phyloP scores from a whole-genome alignment of 306 rosid species.

The Cicer cuneatum region DNA sequence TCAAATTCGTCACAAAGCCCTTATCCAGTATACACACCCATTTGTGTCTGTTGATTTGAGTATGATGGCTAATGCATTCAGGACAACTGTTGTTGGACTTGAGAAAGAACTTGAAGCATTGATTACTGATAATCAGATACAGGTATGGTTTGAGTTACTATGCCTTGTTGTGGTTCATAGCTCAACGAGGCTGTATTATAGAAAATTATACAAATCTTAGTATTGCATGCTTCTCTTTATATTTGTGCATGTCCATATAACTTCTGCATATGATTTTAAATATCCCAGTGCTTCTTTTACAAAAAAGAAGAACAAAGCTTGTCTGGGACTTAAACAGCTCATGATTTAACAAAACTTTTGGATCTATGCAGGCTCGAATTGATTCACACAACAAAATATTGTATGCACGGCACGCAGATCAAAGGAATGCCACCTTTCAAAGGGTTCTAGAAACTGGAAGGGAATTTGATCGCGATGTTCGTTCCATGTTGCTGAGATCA shows the following conservation, averaged over 20 bases:
- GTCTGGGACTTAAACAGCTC: neutral
- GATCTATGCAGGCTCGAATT: slow-evolving; percentile 83
- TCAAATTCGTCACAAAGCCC: slow-evolving; percentile 95
- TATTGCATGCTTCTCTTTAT: neutral
- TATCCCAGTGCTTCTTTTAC: neutral
- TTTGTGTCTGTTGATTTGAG: slow-evolving; percentile 88
- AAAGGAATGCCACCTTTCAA: slow-evolving; percentile 94
- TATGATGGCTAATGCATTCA: slow-evolving; percentile 98
- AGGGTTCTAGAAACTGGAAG: slow-evolving; percentile 85
- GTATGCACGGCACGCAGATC: slow-evolving; percentile 97
- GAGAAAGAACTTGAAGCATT: slow-evolving; percentile 98
- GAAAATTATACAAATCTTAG: slow-evolving; percentile 23
- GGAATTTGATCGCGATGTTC: slow-evolving; percentile 84
- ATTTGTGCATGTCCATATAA: slow-evolving; percentile 22
- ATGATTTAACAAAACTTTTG: slow-evolving; percentile 31
- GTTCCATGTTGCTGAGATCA: slow-evolving; percentile 87
- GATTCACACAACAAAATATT: slow-evolving; percentile 97
- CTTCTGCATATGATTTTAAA: slow-evolving; percentile 9
- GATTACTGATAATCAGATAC: slow-evolving; percentile 93
- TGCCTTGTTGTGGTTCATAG: slow-evolving; percentile 19
- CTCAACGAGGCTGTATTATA: neutral
- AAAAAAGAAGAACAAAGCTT: neutral
- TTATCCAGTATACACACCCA: slow-evolving; percentile 93
- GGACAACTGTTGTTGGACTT: slow-evolving; percentile 84
- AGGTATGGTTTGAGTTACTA: slow-evolving; percentile 61